These are phyloP conservation scores for Podospora didyma DNA, from an alignment of 495 filamentous ascomycete species.

Conservation along the genomic window DNA sequence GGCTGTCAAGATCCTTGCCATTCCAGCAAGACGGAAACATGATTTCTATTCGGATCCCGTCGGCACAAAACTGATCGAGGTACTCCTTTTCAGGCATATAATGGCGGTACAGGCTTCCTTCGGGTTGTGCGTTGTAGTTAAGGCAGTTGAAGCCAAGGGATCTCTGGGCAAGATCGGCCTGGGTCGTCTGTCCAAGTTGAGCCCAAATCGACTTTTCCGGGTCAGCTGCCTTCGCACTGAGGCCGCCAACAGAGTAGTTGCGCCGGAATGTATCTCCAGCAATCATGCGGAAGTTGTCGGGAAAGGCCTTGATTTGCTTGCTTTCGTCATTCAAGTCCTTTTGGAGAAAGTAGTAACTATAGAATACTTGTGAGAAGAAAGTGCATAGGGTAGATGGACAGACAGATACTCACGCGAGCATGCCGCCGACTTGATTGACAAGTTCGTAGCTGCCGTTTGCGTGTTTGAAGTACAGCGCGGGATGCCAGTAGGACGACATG, in stretches of 20 bases:
- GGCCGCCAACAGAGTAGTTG: conserved; percentile 60
- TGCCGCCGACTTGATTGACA: conserved; percentile 55
- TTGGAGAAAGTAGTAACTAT: conserved; percentile 71
- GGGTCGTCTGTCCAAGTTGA: conserved; percentile 50
- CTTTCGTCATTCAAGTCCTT: conserved; percentile 46
- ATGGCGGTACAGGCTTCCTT: conserved; percentile 74
- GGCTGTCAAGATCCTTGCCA: conserved; percentile 58
- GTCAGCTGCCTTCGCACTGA: conserved; percentile 50
- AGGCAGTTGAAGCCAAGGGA: conserved; percentile 92
- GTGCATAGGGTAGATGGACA: neutral
- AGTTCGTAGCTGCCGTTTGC: conserved; percentile 35
- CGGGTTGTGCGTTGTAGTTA: conserved; percentile 60
- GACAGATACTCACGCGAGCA: conserved; percentile 52
- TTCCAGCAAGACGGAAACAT: conserved; percentile 95
- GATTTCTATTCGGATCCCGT: conserved; percentile 77
- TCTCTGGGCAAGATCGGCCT: conserved; percentile 68
- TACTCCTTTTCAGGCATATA: conserved; percentile 74
- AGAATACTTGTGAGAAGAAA: neutral
- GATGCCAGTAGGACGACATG: conserved; percentile 68
- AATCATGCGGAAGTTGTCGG: conserved; percentile 76
- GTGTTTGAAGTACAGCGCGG: conserved; percentile 60
- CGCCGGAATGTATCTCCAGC: conserved; percentile 67
- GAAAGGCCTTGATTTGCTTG: conserved; percentile 65
- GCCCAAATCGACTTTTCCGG: conserved; percentile 70
- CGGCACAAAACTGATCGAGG: conserved; percentile 68